A percentile compares a stretch with the other conserved stretches of the same genome.
phyloP scores from a whole-genome alignment of 441 rosid species.

The Breynia disticha region DNA sequence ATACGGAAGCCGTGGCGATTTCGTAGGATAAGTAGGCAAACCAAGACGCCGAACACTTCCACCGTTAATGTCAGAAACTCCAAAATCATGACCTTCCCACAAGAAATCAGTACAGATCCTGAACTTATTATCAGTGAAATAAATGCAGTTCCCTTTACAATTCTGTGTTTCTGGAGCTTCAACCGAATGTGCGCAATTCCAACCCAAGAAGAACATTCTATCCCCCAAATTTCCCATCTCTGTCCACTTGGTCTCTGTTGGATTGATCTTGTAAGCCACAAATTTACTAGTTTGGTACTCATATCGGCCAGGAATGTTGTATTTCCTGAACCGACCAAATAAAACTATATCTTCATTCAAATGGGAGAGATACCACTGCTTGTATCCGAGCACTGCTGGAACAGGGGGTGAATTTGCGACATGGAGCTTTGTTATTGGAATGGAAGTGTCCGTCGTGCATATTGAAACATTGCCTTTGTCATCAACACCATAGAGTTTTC shows the following conservation, averaged over 20 bases:
- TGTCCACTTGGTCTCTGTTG: not conserved
- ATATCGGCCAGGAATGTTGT: constrained; percentile 6
- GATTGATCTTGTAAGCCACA: constrained; percentile 6
- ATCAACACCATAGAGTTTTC: constrained; percentile 8
- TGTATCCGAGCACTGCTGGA: not conserved
- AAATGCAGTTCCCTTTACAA: constrained; percentile 11
- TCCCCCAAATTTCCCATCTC: constrained; percentile 8
- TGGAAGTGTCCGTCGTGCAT: not conserved
- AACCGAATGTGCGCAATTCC: constrained; percentile 4
- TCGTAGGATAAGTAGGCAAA: constrained; percentile 1
- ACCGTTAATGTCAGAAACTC: constrained; percentile 1
- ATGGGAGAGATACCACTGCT: constrained; percentile 10
- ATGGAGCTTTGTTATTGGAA: constrained; percentile 1
- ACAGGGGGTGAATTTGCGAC: constrained; percentile 2
- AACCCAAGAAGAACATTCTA: constrained; percentile 8
- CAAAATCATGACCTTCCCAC: constrained; percentile 16
- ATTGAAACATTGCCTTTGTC: constrained; percentile 9
- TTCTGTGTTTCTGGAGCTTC: not conserved
- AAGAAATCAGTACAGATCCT: constrained; percentile 7
- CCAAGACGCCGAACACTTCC: constrained; percentile 7
- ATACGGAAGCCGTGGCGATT: not conserved
- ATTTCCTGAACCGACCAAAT: constrained; percentile 3
- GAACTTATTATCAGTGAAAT: constrained; percentile 14
- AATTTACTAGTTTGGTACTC: constrained; percentile 10
- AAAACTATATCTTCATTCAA: constrained; percentile 3